Conservation (phyloP, 2,329 filamentous ascomycete genomes). For the Cladosporium sp. region DNA sequence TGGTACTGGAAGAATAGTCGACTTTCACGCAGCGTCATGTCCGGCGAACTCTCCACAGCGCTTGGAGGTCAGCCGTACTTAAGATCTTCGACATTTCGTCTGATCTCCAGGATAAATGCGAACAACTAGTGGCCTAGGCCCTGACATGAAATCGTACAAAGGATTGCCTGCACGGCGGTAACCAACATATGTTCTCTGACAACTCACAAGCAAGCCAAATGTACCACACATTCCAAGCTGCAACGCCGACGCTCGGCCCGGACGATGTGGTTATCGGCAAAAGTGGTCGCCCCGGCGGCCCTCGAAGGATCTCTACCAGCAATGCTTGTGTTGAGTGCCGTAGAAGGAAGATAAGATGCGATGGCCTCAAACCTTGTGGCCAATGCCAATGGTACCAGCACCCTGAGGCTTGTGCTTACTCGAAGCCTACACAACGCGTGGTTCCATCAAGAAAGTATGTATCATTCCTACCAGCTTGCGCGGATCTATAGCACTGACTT, state of each 20-base stretch:
- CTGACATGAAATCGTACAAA: constrained; percentile 14
- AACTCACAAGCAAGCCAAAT: constrained; percentile 30
- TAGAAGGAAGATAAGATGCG: constrained; percentile 79
- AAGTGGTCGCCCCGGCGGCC: constrained; percentile 38
- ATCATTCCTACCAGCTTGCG: constrained; percentile 18
- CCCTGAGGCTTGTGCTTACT: constrained; percentile 75
- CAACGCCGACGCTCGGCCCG: constrained; percentile 34
- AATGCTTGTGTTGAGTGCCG: constrained; percentile 76
- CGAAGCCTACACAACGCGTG: constrained; percentile 74
- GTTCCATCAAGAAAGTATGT: constrained; percentile 75
- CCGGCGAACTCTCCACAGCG: constrained; percentile 6
- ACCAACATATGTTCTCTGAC: constrained; percentile 11
- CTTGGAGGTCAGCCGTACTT: constrained; percentile 4
- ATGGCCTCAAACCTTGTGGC: constrained; percentile 77
- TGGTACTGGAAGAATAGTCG: neutral
- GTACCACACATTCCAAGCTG: constrained; percentile 48
- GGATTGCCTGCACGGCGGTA: constrained; percentile 16
- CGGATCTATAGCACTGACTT: neutral
- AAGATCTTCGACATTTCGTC: constrained; percentile 6
- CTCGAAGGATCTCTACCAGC: constrained; percentile 49
- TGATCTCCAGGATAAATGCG: constrained; percentile 3
- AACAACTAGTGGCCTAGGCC: constrained; percentile 1
- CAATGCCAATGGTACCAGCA: constrained; percentile 81
- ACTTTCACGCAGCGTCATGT: constrained; percentile 13
- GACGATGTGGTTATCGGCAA: constrained; percentile 40